These are phyloP conservation scores for Colletotrichum sp. DNA, from an alignment of 2,329 filamentous ascomycete genomes.

Conservation along the genomic window DNA sequence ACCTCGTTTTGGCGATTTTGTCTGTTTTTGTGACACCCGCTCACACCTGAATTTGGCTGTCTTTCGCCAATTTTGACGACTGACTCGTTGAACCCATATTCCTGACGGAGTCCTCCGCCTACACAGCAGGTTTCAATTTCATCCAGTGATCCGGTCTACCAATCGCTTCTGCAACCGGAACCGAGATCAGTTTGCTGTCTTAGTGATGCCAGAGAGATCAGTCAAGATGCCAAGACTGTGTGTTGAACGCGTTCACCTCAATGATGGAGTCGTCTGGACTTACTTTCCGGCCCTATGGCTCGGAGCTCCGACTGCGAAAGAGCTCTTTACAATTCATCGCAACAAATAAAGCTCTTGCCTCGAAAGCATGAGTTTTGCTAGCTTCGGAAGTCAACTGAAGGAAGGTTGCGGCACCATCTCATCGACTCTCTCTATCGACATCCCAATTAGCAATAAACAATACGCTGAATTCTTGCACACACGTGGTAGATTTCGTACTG, in stretches of 20 bases:
- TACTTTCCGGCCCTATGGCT: not conserved
- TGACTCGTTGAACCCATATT: not conserved
- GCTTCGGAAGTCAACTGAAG: not conserved
- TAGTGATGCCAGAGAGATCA: not conserved
- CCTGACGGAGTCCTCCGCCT: not conserved
- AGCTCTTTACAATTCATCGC: not conserved
- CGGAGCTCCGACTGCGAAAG: not conserved
- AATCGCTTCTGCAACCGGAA: slow-evolving; percentile 10
- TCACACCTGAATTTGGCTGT: not conserved
- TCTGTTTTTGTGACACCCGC: not conserved
- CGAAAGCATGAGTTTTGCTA: not conserved
- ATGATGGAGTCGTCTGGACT: not conserved
- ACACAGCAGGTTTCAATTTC: not conserved
- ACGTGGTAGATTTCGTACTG: not conserved
- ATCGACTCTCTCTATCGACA: not conserved
- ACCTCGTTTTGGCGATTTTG: not conserved
- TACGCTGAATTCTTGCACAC: not conserved
- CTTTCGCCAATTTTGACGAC: not conserved
- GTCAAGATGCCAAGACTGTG: not conserved
- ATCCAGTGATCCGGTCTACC: not conserved
- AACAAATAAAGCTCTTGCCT: not conserved
- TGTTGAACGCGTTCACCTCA: not conserved
- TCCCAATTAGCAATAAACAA: not conserved
- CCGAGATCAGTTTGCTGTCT: not conserved
- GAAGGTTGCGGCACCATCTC: not conserved